Evolutionary conservation across 257 asterid species (phyloP).

Genomic region (Ophiorrhiza pumila): DNA sequence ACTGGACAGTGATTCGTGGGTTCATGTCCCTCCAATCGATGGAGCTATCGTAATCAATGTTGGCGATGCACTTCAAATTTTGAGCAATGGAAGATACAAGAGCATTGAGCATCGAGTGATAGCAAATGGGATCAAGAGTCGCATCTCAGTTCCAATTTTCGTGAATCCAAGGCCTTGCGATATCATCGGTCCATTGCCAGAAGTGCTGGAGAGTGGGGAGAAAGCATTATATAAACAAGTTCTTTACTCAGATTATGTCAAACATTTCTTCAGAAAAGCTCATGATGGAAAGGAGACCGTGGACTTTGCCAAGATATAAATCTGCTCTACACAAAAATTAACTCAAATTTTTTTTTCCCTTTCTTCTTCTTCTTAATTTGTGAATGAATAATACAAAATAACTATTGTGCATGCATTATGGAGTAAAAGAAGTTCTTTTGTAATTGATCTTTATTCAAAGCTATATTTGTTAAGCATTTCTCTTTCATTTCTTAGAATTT

Average conservation of each 20-base stretch:
- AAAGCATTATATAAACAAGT: constrained; percentile 22
- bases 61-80: constrained; percentile 23
- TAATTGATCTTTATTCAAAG: no score
- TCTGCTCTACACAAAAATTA: no score
- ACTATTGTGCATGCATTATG: no score
- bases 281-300: constrained; percentile 26
- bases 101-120: constrained; percentile 22
- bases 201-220: constrained; percentile 19
- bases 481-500: no score
- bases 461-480: no score
- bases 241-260: constrained; percentile 27
- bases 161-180: constrained; percentile 17
- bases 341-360: no score
- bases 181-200: constrained; percentile 12
- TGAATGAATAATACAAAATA: no score
- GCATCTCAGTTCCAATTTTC: constrained; percentile 26
- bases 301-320: constrained; percentile 22
- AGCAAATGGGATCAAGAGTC: constrained; percentile 9
- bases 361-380: no score
- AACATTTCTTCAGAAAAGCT: constrained; percentile 30
- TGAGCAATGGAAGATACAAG: constrained; percentile 23
- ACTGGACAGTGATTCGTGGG: background rate
- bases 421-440: no score
- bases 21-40: constrained; percentile 2
- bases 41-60: constrained; percentile 23